Evolutionary conservation across 805 yeast species (phyloP).

Genomic region (Ogataea trehalophila): DNA sequence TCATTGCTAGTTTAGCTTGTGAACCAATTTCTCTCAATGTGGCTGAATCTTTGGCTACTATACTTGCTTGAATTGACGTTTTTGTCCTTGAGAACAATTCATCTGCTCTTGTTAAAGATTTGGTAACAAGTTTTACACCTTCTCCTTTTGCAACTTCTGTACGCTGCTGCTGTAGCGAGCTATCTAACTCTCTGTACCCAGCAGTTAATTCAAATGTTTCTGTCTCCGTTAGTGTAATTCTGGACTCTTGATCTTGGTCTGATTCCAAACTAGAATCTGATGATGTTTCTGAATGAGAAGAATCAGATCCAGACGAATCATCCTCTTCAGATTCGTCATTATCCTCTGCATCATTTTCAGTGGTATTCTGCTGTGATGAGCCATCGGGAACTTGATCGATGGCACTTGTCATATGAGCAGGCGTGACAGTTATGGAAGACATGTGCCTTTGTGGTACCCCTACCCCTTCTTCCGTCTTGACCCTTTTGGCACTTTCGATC

Average conservation of each 20-base stretch:
- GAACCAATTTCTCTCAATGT: slow-evolving; percentile 56
- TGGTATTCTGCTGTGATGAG: no score
- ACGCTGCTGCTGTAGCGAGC: slow-evolving; percentile 31
- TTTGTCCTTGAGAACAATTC: slow-evolving; percentile 40
- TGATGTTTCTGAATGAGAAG: slow-evolving; percentile 7
- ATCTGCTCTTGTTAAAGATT: slow-evolving; percentile 43
- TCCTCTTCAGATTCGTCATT: no score
- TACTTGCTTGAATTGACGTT: slow-evolving; percentile 30
- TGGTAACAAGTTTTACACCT: slow-evolving; percentile 45
- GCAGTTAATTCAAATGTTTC: slow-evolving; percentile 24
- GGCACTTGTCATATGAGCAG: no score
- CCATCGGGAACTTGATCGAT: no score
- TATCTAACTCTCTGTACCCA: slow-evolving; percentile 22
- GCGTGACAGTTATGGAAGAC: no score
- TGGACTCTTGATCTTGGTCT: slow-evolving; percentile 12
- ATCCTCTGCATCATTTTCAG: no score
- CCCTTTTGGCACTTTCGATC: no score
- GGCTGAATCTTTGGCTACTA: slow-evolving; percentile 61
- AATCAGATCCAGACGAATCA: slow-evolving; percentile 33
- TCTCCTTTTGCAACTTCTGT: slow-evolving; percentile 53
- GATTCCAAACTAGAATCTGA: slow-evolving; percentile 1
- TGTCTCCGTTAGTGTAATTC: slow-evolving; percentile 19
- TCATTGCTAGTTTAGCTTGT: slow-evolving; percentile 59
- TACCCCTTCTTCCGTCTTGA: no score
- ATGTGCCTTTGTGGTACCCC: no score